Base-by-base conservation (phyloP, 352 stramenopile genomes). In the Phytophthora sp. region DNA sequence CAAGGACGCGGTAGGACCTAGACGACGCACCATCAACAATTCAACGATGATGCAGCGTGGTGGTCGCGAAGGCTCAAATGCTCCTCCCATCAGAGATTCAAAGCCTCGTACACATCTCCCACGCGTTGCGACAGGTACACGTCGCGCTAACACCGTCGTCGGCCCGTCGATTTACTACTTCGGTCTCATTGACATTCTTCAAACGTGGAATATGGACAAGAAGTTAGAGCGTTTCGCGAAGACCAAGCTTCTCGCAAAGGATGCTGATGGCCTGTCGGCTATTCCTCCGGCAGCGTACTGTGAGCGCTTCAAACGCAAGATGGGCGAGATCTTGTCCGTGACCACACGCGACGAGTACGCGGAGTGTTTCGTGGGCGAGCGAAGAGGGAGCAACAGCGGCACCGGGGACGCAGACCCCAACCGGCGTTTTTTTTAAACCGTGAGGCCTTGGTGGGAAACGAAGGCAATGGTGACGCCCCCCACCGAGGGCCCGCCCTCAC, bases 131-230 rank as follows among this genome's bases (percentile, higher is more conserved):
- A 91, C 83, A 3, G 87, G 87, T 43, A 95, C 85, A 4, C 81
- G 84, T 28, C 79, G 84, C 15, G 87, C 87, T 21, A 96, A 92
- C 54, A 96, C 85, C n/a, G 87, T 96, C 13, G 87, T 96, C 5
- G 87, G 87, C 5, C 87, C 87, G 7, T 91, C 87, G 27, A 80
- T 93, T 42, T 96, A 96, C 56, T 96, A 96, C 66, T 96, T 96
- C 51, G 87, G 87, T 45, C 51, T 96, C 55, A 96, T 96, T 56
- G 87, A 96, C 54, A 94, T 96, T 62, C 57, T 96, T 48, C 87
- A 96, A 69, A 88, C 84, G 52, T 96, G 87, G 87, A 97, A 92
- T 44, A 95, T 92, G 76, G 82, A 94, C 54, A 97, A 97, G 72
- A 92, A 94, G 52, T 66, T 96, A 8, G 90, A 97, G 73, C 87